A percentile compares a stretch with the other conserved stretches of the same genome.
Conservation (phyloP, 345 rosid genomes). For the Brassica cretica region DNA sequence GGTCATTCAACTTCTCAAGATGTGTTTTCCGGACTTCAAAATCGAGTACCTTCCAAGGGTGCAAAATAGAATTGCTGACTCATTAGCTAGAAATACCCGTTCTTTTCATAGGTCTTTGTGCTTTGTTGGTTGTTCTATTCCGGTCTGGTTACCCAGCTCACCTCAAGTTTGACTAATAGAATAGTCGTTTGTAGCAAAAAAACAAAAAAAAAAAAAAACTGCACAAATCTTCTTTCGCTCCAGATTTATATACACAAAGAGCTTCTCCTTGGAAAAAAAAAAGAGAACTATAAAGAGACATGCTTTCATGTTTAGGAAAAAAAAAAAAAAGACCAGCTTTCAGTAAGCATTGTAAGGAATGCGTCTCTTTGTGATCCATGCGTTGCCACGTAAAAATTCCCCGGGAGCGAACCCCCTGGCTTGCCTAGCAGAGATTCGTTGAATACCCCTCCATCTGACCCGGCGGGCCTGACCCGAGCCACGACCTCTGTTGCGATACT, state of each 20-base stretch:
- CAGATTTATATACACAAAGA: background rate
- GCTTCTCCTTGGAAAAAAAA: background rate
- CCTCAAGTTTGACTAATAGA: no score
- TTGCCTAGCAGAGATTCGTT: constrained; percentile 26
- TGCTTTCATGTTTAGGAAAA: background rate
- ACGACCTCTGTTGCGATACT: constrained; percentile 61
- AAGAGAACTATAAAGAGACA: background rate
- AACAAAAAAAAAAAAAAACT: background rate
- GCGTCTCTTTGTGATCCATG: constrained; percentile 51
- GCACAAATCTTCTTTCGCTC: constrained; percentile 6
- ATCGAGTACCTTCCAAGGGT: no score
- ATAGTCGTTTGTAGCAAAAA: no score
- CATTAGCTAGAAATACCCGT: no score
- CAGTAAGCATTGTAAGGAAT: constrained; percentile 47
- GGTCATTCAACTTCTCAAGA: no score
- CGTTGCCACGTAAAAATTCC: constrained; percentile 44
- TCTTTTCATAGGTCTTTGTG: no score
- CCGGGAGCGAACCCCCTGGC: constrained; percentile 41
- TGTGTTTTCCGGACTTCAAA: no score
- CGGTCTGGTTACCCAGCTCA: no score
- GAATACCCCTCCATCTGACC: constrained; percentile 64
- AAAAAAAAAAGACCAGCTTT: background rate
- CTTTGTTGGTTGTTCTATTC: no score
- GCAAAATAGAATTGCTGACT: no score
- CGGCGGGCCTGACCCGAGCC: constrained; percentile 50